Conservation (phyloP, 2,329 filamentous ascomycete genomes). For the Tolypocladium cylindrosporum region DNA sequence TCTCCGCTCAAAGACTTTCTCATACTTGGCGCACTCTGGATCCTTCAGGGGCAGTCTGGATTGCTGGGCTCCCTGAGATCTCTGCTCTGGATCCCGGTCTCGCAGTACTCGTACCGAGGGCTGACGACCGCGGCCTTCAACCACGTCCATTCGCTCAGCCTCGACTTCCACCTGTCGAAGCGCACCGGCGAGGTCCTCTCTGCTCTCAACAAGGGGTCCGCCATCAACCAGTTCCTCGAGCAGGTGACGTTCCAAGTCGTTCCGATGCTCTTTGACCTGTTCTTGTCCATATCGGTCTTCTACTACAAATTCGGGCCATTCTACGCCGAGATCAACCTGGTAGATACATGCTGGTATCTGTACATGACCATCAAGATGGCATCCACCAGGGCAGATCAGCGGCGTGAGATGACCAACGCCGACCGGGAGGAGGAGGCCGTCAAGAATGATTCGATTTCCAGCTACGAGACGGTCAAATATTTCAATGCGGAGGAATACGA, state of each 20-base stretch:
- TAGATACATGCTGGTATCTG: slow-evolving; percentile 92
- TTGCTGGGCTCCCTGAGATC: slow-evolving; percentile 74
- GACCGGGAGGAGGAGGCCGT: slow-evolving; percentile 93
- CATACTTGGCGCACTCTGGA: slow-evolving; percentile 55
- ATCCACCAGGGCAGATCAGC: slow-evolving; percentile 80
- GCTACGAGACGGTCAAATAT: slow-evolving; percentile 93
- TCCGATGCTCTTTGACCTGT: slow-evolving; percentile 86
- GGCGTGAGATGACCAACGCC: slow-evolving; percentile 89
- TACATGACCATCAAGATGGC: slow-evolving; percentile 96
- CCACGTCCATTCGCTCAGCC: slow-evolving; percentile 87
- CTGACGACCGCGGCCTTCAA: slow-evolving; percentile 93
- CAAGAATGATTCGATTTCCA: slow-evolving; percentile 97
- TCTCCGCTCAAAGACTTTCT: slow-evolving; percentile 25
- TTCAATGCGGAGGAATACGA: slow-evolving; percentile 80
- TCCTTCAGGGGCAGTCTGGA: slow-evolving; percentile 83
- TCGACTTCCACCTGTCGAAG: slow-evolving; percentile 95
- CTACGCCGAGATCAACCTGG: slow-evolving; percentile 79
- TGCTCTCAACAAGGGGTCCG: slow-evolving; percentile 88
- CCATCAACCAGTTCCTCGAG: slow-evolving; percentile 94
- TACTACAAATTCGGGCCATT: slow-evolving; percentile 54
- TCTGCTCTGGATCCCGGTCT: slow-evolving; percentile 90
- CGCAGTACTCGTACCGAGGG: slow-evolving; percentile 92
- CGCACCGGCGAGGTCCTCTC: slow-evolving; percentile 94
- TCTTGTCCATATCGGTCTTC: slow-evolving; percentile 71
- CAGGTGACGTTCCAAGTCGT: slow-evolving; percentile 93